Percentiles rank a stretch among this genome's conserved stretches.
Evolutionary conservation across 768 basidiomycete species (phyloP).

Genomic region (Lactifluus echinatus): DNA sequence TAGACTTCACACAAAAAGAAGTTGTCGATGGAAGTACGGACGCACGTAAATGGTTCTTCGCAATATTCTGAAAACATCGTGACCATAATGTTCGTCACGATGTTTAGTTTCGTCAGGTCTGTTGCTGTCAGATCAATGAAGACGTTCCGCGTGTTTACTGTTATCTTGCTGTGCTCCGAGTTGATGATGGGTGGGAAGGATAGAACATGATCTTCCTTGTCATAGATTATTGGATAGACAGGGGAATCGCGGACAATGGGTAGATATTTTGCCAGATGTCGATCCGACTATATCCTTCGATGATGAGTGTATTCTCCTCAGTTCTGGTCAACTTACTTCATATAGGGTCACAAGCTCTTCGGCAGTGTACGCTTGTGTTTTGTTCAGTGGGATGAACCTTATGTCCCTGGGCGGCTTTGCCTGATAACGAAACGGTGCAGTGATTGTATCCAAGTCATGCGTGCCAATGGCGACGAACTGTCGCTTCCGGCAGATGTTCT

Average conservation of each 20-base stretch:
- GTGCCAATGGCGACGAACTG: conserved; percentile 95
- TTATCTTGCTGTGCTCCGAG: conserved; percentile 95
- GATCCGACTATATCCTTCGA: conserved; percentile 57
- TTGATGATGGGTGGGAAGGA: conserved; percentile 99
- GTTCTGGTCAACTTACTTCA: conserved; percentile 49
- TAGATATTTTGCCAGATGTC: conserved; percentile 82
- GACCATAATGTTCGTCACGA: conserved; percentile 89
- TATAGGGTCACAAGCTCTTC: conserved; percentile 90
- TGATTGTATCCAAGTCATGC: conserved; percentile 88
- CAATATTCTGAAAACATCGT: conserved; percentile 99
- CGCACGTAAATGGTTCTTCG: conserved; percentile 84
- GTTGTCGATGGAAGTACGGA: conserved; percentile 12
- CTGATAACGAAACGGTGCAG: conserved; percentile 82
- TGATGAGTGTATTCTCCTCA: neutral
- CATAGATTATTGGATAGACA: conserved; percentile 97
- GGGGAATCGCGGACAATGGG: conserved; percentile 92
- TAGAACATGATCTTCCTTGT: conserved; percentile 74
- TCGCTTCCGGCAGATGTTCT: conserved; percentile 85
- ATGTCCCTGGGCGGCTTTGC: conserved; percentile 78
- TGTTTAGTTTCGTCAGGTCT: conserved; percentile 91
- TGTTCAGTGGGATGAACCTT: conserved; percentile 83
- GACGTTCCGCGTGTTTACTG: conserved; percentile 84
- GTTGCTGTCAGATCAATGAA: conserved; percentile 98
- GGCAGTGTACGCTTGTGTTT: conserved; percentile 70
- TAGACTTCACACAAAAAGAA: neutral